Evolutionary conservation across 495 filamentous ascomycete species (phyloP).

Genomic region (Neurospora sp.): DNA sequence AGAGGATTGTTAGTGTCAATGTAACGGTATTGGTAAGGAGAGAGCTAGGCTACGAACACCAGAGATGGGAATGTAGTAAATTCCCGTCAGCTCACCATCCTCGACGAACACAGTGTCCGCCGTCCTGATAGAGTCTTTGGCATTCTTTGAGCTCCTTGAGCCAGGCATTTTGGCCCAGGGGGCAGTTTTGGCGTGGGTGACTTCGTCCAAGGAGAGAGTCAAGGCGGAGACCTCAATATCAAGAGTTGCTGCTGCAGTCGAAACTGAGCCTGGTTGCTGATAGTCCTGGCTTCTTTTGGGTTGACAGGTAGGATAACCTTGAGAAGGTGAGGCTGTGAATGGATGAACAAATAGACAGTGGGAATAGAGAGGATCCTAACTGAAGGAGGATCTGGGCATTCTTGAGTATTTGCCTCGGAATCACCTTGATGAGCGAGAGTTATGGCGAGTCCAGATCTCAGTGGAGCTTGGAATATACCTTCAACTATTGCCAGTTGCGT

Average conservation of each 20-base stretch:
- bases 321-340: neutral
- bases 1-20: neutral
- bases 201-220: neutral
- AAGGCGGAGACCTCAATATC: neutral
- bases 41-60: constrained; percentile 8
- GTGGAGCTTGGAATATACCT: neutral
- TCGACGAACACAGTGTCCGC: constrained; percentile 6
- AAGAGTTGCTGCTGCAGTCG: neutral
- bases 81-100: constrained; percentile 9
- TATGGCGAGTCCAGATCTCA: neutral
- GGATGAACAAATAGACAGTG: neutral
- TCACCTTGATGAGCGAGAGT: neutral
- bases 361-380: neutral
- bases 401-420: neutral
- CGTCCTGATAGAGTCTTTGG: neutral
- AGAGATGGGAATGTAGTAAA: constrained; percentile 16
- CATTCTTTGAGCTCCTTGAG: neutral
- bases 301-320: neutral
- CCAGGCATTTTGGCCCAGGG: neutral
- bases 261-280: neutral
- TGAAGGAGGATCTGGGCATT: neutral
- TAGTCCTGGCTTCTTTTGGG: neutral
- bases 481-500: neutral
- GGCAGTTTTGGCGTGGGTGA: neutral
- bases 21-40: neutral